Percentiles rank a stretch among this genome's conserved stretches.
phyloP scores from a whole-genome alignment of 352 stramenopile genomes.

The Phytophthora europaea region DNA sequence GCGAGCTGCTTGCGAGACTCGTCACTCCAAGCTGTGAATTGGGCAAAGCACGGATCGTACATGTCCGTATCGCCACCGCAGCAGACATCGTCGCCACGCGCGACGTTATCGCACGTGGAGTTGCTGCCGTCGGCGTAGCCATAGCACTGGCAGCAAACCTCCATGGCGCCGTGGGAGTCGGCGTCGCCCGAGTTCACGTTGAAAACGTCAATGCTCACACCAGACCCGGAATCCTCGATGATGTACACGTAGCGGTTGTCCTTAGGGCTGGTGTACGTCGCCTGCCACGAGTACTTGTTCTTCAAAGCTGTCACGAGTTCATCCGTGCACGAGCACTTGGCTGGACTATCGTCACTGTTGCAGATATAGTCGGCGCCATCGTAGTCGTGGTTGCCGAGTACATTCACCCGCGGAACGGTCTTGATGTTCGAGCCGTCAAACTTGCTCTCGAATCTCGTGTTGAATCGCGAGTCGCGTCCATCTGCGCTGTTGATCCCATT shows the following conservation, averaged over 20 bases:
- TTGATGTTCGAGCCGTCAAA: constrained; percentile 44
- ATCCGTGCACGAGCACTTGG: constrained; percentile 28
- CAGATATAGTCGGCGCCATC: constrained; percentile 64
- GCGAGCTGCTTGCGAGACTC: constrained; percentile 46
- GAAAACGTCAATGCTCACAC: constrained; percentile 62
- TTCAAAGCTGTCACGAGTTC: constrained; percentile 35
- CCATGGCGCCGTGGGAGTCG: constrained; percentile 44
- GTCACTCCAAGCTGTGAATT: constrained; percentile 50
- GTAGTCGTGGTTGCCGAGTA: constrained; percentile 65
- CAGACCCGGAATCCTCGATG: constrained; percentile 41
- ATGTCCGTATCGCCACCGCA: constrained; percentile 42
- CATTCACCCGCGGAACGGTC: constrained; percentile 64
- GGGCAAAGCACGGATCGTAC: constrained; percentile 47
- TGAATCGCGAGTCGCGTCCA: constrained; percentile 12
- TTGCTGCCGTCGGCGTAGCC: constrained; percentile 48
- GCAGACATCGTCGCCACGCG: constrained; percentile 44
- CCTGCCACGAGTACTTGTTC: constrained; percentile 52
- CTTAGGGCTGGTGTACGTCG: constrained; percentile 57
- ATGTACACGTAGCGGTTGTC: constrained; percentile 57
- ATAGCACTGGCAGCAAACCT: constrained; percentile 66
- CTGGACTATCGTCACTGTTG: constrained; percentile 23
- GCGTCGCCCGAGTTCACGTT: constrained; percentile 64
- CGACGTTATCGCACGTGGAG: constrained; percentile 42
- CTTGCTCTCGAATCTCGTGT: constrained; percentile 12
- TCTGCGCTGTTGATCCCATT: constrained; percentile 28